These are phyloP conservation scores for Rosa hybrid DNA, from an alignment of 331 rosid species.

Conservation along the genomic window DNA sequence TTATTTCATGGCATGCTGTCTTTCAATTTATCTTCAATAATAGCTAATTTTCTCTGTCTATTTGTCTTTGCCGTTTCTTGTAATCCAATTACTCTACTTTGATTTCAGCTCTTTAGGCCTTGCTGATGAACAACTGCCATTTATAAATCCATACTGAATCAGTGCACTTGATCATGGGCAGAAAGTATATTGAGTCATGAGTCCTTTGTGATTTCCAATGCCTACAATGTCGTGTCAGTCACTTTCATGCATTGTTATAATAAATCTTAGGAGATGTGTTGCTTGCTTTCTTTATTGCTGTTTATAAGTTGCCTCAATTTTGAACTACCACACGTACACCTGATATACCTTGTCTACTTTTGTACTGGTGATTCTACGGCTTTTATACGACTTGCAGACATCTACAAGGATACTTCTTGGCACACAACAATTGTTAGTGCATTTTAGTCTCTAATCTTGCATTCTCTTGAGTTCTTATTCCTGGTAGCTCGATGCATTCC, in stretches of 20 bases:
- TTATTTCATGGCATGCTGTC: background rate
- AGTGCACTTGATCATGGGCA: background rate
- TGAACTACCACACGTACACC: background rate
- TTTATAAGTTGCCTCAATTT: background rate
- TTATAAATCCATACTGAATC: background rate
- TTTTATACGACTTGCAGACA: background rate
- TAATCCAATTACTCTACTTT: background rate
- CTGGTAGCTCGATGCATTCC: background rate
- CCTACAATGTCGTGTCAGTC: background rate
- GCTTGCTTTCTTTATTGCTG: background rate
- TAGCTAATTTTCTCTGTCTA: background rate
- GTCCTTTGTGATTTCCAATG: background rate
- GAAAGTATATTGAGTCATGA: background rate
- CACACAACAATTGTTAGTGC: background rate
- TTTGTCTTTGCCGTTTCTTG: background rate
- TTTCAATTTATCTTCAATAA: background rate
- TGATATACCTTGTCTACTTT: background rate
- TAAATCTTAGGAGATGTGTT: background rate
- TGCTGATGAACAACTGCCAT: background rate
- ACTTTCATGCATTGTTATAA: background rate
- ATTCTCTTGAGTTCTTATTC: background rate
- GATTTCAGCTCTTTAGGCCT: slow-evolving; percentile 9
- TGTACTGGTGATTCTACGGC: background rate
- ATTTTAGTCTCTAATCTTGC: background rate
- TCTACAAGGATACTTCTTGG: background rate